Evolutionary conservation across 1,284 basidiomycete species (phyloP), one percentile per base, ranked within the genome.

Genomic region (Xerocomus subilludens): DNA sequence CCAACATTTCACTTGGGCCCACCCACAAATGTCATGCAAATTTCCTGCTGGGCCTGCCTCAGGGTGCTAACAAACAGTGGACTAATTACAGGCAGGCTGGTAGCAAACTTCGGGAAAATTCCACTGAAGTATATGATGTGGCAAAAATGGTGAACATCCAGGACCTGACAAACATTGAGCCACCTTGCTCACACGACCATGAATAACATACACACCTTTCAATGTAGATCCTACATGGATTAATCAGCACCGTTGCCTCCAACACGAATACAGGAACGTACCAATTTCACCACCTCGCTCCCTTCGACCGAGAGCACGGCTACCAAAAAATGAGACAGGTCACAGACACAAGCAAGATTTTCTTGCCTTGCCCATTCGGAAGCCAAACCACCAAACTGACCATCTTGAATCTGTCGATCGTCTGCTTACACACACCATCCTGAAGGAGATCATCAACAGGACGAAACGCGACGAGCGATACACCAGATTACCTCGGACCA

Each of bases 361-460:
- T 11, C 68, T 74, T 76, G 92, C 92, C 89, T 85, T 91, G 87
- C 67, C 91, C 90, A 63, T 83, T 87, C 13, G 93, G 91, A 78
- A 91, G 89, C 93, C 94, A 95, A 30, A 89, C 87, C 32, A 93
- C 88, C 0, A 92, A 90, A 78, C 91, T 91, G 10, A 95, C 89
- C 35, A 84, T 83, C 47, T 86, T 85, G 62, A 87, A 84, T 25
- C 93, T 88, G 74, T 92, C 90, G 59, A 95, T 93, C 2, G 91
- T 93, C 80, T 88, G 90, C 74, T 87, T 89, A 78, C 92, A 94
- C 51, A 93, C 91, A 65, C 93, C 92, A 72, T 92, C 90, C 92
- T 94, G 51, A 21, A 11, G 73, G 53, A 69, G 25, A 35, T 35
- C 51, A 25, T 47, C 53, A 55, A 74, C 45, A 71, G 56, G 1